Conservation (phyloP, 208 protist species). For the Strigomonas culicis region DNA sequence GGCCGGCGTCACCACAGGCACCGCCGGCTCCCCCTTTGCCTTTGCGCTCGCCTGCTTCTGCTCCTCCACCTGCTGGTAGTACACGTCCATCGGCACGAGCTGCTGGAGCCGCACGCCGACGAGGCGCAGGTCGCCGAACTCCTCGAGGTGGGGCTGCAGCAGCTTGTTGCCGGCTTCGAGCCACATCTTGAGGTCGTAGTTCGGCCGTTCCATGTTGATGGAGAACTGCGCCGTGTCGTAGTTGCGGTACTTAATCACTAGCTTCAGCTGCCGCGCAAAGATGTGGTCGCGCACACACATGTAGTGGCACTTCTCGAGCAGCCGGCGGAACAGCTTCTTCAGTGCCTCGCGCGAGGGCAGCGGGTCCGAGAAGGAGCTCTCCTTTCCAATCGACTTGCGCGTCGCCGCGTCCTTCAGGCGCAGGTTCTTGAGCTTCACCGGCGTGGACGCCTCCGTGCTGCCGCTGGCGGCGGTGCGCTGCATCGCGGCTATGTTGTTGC, state of each 20-base stretch:
- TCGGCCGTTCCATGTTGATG: slow-evolving; percentile 39
- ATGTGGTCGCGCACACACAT: slow-evolving; percentile 52
- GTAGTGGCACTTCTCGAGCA: slow-evolving; percentile 48
- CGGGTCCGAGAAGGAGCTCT: slow-evolving; percentile 67
- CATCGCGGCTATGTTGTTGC: neutral
- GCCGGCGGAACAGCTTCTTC: slow-evolving; percentile 35
- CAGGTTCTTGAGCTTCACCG: too few species aligned
- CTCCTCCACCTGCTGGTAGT: slow-evolving; percentile 14
- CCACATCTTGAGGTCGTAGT: slow-evolving; percentile 70
- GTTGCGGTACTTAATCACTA: slow-evolving; percentile 70
- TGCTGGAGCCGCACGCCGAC: slow-evolving; percentile 73
- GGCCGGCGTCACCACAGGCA: neutral
- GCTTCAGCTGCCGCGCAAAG: slow-evolving; percentile 37
- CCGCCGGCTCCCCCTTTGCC: neutral
- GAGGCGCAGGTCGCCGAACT: slow-evolving; percentile 66
- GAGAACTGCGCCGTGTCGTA: slow-evolving; percentile 75
- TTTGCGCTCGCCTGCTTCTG: neutral
- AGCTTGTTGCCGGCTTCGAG: slow-evolving; percentile 52
- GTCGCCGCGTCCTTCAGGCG: neutral
- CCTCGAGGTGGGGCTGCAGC: slow-evolving; percentile 51
- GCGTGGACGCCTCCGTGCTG: too few species aligned
- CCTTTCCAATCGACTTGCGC: slow-evolving; percentile 71
- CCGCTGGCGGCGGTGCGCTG: slow-evolving; percentile 24
- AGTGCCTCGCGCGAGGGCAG: slow-evolving; percentile 51
- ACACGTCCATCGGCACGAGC: slow-evolving; percentile 24